Percentiles rank a stretch among this genome's conserved stretches.
Conservation (phyloP, 768 basidiomycete genomes). For the Trametes cubensis region DNA sequence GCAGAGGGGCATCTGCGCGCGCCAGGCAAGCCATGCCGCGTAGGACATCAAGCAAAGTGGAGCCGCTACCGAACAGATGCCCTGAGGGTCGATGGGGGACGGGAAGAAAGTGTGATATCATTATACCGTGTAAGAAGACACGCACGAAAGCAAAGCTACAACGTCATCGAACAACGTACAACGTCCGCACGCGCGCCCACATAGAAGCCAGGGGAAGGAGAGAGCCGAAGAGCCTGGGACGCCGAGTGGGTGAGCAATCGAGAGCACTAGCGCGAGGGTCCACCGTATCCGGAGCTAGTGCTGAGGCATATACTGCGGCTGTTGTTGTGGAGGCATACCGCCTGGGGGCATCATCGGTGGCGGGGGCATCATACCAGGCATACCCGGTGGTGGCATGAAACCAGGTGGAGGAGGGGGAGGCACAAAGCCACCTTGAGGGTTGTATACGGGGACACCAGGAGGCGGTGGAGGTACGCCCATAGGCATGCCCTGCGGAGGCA, state of each 20-base stretch:
- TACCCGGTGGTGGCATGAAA: slow-evolving; percentile 48
- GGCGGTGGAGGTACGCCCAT: slow-evolving; percentile 43
- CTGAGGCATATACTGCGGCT: slow-evolving; percentile 20
- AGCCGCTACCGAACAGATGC: too few species aligned
- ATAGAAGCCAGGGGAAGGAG: background rate
- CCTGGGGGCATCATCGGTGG: slow-evolving; percentile 37
- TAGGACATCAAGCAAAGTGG: too few species aligned
- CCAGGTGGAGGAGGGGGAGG: slow-evolving; percentile 71
- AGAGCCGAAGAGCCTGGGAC: background rate
- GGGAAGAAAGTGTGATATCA: background rate
- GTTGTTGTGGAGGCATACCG: slow-evolving; percentile 16
- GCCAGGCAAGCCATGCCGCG: too few species aligned
- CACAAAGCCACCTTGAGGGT: slow-evolving; percentile 43
- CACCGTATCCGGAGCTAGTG: background rate
- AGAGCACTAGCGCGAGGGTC: background rate
- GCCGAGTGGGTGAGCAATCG: background rate
- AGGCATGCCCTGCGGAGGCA: slow-evolving; percentile 41
- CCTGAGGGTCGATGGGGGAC: background rate
- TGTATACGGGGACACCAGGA: slow-evolving; percentile 50
- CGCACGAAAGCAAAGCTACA: background rate
- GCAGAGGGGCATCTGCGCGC: too few species aligned
- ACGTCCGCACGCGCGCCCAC: slow-evolving; percentile 13
- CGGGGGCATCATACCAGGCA: slow-evolving; percentile 52
- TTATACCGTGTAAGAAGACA: slow-evolving; percentile 6
- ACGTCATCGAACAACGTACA: slow-evolving; percentile 22